These are phyloP conservation scores for Seminavis robusta DNA, from an alignment of 108 stramenopile species.

Conservation along the genomic window DNA sequence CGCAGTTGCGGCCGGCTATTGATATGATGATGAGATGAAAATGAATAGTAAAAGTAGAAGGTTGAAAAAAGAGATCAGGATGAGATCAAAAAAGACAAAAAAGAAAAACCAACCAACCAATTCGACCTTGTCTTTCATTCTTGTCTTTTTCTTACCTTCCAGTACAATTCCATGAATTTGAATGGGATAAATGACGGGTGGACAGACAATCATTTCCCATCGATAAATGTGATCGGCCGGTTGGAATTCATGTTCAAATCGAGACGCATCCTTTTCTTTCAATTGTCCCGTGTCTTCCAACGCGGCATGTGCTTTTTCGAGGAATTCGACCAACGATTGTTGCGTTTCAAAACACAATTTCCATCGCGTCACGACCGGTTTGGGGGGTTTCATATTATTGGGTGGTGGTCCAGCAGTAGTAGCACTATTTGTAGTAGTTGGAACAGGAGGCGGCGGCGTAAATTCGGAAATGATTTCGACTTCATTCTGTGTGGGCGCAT, in stretches of 20 bases:
- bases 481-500: neutral
- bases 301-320: constrained; percentile 11
- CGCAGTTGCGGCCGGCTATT: constrained; percentile 33
- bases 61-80: no score
- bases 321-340: constrained; percentile 22
- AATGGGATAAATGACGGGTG: constrained; percentile 45
- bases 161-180: constrained; percentile 60
- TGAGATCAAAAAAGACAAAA: no score
- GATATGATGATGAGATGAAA: no score
- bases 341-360: constrained; percentile 48
- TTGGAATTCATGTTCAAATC: constrained; percentile 38
- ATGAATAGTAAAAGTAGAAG: no score
- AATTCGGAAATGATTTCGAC: no score
- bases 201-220: constrained; percentile 41
- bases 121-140: no score
- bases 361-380: constrained; percentile 13
- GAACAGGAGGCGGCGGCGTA: no score
- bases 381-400: neutral
- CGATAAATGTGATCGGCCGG: constrained; percentile 53
- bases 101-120: no score
- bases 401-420: no score
- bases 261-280: constrained; percentile 1
- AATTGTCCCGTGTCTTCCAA: constrained; percentile 3
- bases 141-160: no score
- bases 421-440: no score